A percentile compares a stretch with the other conserved stretches of the same genome.
Conservation (phyloP, 345 rosid species). For the Triadica sebifera region DNA sequence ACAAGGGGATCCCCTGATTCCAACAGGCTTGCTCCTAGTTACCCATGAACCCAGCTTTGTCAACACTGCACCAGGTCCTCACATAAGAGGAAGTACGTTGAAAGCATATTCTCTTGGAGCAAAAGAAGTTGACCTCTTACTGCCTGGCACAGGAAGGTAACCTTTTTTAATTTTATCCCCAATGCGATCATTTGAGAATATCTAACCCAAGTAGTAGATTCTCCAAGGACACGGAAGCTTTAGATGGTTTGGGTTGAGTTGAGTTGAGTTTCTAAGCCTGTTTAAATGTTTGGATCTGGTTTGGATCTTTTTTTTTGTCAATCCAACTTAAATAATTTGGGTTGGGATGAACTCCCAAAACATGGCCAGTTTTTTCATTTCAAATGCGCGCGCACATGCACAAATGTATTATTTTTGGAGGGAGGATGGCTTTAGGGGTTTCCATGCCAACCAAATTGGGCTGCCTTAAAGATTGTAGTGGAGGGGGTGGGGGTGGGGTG, state of each 20-base stretch:
- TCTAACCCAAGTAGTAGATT: too few species aligned
- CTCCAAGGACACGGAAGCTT: too few species aligned
- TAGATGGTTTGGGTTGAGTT: conserved; percentile 1
- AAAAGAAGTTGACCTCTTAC: conserved; percentile 79
- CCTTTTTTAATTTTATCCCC: neutral
- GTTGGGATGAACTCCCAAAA: neutral
- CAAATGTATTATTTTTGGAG: too few species aligned
- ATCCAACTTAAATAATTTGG: neutral
- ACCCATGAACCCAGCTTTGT: conserved; percentile 74
- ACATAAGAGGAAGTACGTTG: conserved; percentile 75
- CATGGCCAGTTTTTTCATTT: neutral
- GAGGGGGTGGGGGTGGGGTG: too few species aligned
- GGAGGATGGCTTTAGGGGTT: too few species aligned
- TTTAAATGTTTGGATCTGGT: neutral
- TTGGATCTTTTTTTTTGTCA: too few species aligned
- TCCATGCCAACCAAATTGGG: too few species aligned
- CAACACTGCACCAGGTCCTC: conserved; percentile 74
- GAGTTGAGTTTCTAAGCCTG: neutral
- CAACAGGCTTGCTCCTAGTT: conserved; percentile 62
- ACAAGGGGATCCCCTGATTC: conserved; percentile 51
- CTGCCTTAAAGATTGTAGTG: too few species aligned
- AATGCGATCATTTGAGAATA: neutral
- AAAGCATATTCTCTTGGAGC: conserved; percentile 70
- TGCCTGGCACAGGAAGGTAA: conserved; percentile 85
- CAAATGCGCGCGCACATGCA: too few species aligned